These are phyloP conservation scores for Emergomyces africanus DNA, from an alignment of 2,329 filamentous ascomycete species.

Conservation along the genomic window DNA sequence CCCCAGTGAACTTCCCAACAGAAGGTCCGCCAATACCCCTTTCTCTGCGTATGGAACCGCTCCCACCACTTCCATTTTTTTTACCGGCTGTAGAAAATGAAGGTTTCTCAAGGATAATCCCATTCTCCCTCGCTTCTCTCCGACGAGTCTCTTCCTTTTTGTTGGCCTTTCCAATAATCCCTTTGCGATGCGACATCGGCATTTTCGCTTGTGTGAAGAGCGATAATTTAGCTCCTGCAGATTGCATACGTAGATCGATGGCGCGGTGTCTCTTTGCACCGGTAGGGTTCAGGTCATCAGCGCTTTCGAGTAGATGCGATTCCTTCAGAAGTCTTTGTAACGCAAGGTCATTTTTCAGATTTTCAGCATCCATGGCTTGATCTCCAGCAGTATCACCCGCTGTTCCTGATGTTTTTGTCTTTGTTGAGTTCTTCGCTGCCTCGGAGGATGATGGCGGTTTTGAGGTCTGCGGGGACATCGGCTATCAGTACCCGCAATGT, in stretches of 20 bases:
- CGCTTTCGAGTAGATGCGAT: slow-evolving; percentile 86
- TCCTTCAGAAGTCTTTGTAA: slow-evolving; percentile 83
- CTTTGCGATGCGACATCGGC: slow-evolving; percentile 75
- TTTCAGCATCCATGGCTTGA: slow-evolving; percentile 45
- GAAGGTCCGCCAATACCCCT: slow-evolving; percentile 60
- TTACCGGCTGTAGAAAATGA: slow-evolving; percentile 23
- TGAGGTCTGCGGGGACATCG: slow-evolving; percentile 17
- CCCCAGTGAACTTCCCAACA: slow-evolving; percentile 68
- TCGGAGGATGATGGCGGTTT: slow-evolving; percentile 36
- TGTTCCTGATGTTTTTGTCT: slow-evolving; percentile 26
- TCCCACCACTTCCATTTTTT: slow-evolving; percentile 4
- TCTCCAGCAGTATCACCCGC: slow-evolving; percentile 49
- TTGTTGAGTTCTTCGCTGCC: slow-evolving; percentile 11
- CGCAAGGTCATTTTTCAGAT: slow-evolving; percentile 87
- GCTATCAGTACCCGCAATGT: neutral
- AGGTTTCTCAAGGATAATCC: slow-evolving; percentile 64
- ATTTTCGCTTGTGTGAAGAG: slow-evolving; percentile 71
- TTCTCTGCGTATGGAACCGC: slow-evolving; percentile 36
- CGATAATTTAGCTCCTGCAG: slow-evolving; percentile 64
- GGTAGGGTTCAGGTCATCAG: slow-evolving; percentile 61
- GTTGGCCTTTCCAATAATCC: slow-evolving; percentile 58
- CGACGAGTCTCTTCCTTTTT: slow-evolving; percentile 58
- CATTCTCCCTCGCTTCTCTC: slow-evolving; percentile 74
- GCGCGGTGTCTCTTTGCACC: slow-evolving; percentile 71
- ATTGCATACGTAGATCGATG: slow-evolving; percentile 68